Evolutionary conservation across 2,329 filamentous ascomycete species (phyloP), one percentile per base, ranked within the genome.

Genomic region (Xylaria sp.): DNA sequence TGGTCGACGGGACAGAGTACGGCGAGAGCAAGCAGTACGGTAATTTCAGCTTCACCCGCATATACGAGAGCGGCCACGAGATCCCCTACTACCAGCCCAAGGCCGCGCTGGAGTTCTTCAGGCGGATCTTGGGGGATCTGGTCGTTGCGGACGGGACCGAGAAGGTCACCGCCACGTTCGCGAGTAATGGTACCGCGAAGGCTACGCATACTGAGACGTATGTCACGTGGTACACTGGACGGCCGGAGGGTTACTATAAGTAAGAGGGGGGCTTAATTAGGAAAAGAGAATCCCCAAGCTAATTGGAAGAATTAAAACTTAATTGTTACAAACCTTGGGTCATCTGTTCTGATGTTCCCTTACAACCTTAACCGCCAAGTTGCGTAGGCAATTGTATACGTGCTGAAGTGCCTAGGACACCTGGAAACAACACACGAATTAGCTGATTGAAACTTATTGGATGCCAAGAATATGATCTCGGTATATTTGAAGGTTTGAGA

Each of bases 21-120:
- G 92, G 88, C 60, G 93, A 93, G 23, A 87, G 88, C 65, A 87
- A 92, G 4, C 92, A 96, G 78, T 92, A 88, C 74, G 92, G 91
- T 11, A 94, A 94, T 73, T 85, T 92, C 63, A 89, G 86, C 17
- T 72, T 92, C 77, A 88, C 87, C 63, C 85, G 90, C 7, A 83
- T 92, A 57, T 92, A 89, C 77, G 87, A 91, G 74, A 84, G 89
- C 17, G 89, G 90, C 1, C 90, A 92, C 74, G 85, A 88, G 60
- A 85, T 89, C 0, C 84, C 88, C 0, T 86, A 84, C 62, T 88
- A 88, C 75, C 88, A 90, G 79, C 89, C 88, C 13, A 81, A 87
- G 74, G 88, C 88, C 3, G 81, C 86, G 2, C 83, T 89, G 66
- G 84, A 86, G 70, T 80, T 90, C 46, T 91, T 91, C 74, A 84